Base-by-base conservation (phyloP, 1,139 yeast species). In the Pneumocystis wakefieldiae region DNA sequence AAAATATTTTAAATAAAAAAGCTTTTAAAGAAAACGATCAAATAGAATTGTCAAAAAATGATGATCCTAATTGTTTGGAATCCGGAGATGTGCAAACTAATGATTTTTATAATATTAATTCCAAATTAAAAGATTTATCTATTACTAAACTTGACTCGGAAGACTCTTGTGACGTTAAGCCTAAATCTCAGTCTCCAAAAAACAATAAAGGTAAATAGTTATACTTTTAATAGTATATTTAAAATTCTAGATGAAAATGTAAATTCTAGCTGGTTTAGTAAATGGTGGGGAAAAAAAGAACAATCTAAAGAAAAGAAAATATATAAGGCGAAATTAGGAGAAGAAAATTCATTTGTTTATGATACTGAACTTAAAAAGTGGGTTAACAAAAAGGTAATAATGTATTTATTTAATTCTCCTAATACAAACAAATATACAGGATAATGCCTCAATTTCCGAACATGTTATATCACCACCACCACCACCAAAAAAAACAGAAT, bases 291-390 rank as follows among this genome's bases (percentile, higher is more conserved):
- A 59, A 62, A 64, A 19, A 41, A 57, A 57, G 65, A 67, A 24
- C 66, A 66, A 5, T 65, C 66, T 53, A 61, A 64, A 57, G 76
- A 74, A 62, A 73, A 68, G 58, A 87, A 86, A 71, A 87, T 94
- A 0, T 80, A 84, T 66, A 81, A 83, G 69, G 97, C 97, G 41
- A 90, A 92, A 70, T 76, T 92, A 67, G 98, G 98, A 10, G 90
- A 87, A 65, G 82, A 83, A 67, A 86, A 80, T 71, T 78, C 81
- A 53, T 86, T 92, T 70, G 82, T 82, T 69, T 94, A 83, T 72
- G 96, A 91, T 74, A 94, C 88, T 70, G 83, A 86, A 66, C 80
- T 87, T 71, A 85, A 86, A 71, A 80, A 96, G 71, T 92, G 97
- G 96, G 83, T 92, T 63, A 85, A 88, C 71, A 83, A 82, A 66